These are phyloP conservation scores for Penicillium daleae DNA, from an alignment of 495 filamentous ascomycete species.

Conservation along the genomic window DNA sequence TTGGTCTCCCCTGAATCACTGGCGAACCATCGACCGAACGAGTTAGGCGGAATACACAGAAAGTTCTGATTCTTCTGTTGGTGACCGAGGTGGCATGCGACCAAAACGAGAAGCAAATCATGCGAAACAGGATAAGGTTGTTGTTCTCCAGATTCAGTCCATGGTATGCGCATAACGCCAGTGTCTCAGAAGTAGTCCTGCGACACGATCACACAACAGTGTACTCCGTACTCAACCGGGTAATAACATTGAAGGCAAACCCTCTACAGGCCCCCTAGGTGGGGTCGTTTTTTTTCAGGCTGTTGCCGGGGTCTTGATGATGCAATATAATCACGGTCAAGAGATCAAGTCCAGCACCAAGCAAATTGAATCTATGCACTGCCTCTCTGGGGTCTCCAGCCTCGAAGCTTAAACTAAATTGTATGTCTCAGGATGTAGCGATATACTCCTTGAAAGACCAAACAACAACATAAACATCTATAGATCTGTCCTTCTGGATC, in stretches of 20 bases:
- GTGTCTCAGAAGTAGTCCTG: constrained; percentile 5
- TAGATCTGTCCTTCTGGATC: not conserved
- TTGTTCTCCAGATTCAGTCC: not conserved
- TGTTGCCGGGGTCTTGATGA: not conserved
- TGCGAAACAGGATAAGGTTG: not conserved
- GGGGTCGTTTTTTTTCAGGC: constrained; percentile 3
- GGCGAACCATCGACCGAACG: not conserved
- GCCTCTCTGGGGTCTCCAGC: not conserved
- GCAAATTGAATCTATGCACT: constrained; percentile 7
- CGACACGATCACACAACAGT: constrained; percentile 3
- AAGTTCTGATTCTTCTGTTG: not conserved
- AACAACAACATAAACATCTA: not conserved
- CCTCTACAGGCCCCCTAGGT: not conserved
- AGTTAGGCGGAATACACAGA: not conserved
- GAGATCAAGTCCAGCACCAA: not conserved
- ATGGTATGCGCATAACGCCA: constrained; percentile 5
- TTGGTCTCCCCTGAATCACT: constrained; percentile 11
- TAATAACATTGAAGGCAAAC: not conserved
- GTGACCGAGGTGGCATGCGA: constrained; percentile 10
- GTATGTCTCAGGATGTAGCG: not conserved
- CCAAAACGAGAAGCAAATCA: not conserved
- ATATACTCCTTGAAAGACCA: not conserved
- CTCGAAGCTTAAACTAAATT: not conserved
- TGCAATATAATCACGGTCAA: not conserved
- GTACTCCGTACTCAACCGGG: not conserved